Conservation (phyloP, 2,329 filamentous ascomycete genomes). For the Paramyrothecium roridum region DNA sequence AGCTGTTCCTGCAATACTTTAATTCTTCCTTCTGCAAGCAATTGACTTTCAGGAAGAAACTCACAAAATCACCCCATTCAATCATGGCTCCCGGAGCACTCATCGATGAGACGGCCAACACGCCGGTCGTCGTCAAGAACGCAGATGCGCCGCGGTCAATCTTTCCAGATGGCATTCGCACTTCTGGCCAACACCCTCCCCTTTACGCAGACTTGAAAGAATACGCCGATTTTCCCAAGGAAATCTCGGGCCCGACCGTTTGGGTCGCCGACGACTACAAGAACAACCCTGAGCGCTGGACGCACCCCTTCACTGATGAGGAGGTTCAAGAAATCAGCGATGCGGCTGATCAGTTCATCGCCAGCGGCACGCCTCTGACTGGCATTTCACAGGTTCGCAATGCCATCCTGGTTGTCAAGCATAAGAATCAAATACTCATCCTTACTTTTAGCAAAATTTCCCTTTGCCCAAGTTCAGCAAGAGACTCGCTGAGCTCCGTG, state of each 20-base stretch:
- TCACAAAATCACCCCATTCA: neutral
- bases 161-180: constrained; percentile 47
- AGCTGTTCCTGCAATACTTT: neutral
- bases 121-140: constrained; percentile 15
- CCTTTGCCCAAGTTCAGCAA: constrained; percentile 36
- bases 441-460: constrained; percentile 32
- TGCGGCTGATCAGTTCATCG: constrained; percentile 68
- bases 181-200: constrained; percentile 70
- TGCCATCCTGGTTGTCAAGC: neutral
- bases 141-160: constrained; percentile 20
- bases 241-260: constrained; percentile 69
- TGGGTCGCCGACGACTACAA: constrained; percentile 69
- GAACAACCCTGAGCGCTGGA: constrained; percentile 66
- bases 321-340: constrained; percentile 66
- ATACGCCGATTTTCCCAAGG: constrained; percentile 67
- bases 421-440: constrained; percentile 5
- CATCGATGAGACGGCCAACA: constrained; percentile 11
- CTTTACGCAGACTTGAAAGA: constrained; percentile 61
- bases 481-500: constrained; percentile 30
- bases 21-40: too few relatives aligned
- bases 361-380: constrained; percentile 62
- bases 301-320: constrained; percentile 63
- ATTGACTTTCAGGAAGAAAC: too few relatives aligned
- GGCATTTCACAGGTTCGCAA: constrained; percentile 49
- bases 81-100: constrained; percentile 20